These are phyloP conservation scores for Camelina neglecta DNA, from an alignment of 345 rosid genomes.

Conservation along the genomic window DNA sequence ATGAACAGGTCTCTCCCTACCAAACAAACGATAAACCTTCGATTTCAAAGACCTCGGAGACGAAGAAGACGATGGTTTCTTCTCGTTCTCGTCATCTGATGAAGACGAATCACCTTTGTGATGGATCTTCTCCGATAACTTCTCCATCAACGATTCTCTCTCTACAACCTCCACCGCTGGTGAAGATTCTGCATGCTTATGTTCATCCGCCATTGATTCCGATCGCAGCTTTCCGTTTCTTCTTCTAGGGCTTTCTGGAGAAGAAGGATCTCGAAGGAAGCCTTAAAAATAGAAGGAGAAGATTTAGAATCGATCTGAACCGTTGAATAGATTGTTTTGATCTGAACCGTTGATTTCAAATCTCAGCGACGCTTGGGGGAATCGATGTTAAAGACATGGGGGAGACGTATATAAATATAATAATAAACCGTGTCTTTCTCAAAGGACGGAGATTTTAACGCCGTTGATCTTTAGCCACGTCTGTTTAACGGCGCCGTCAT, in stretches of 20 bases:
- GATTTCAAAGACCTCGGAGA: constrained; percentile 38
- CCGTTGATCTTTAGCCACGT: not conserved
- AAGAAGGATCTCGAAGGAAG: constrained; percentile 43
- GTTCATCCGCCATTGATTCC: constrained; percentile 45
- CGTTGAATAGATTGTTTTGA: constrained; percentile 23
- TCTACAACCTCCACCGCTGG: constrained; percentile 37
- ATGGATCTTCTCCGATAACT: constrained; percentile 48
- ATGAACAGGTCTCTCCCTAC: constrained; percentile 58
- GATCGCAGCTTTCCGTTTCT: constrained; percentile 27
- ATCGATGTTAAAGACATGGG: not conserved
- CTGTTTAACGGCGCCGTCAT: constrained; percentile 27
- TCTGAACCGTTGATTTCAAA: constrained; percentile 31
- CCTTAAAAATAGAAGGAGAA: constrained; percentile 1
- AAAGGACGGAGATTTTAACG: constrained; percentile 23
- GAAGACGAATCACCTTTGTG: constrained; percentile 50
- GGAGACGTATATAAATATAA: not conserved
- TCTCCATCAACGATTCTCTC: constrained; percentile 47
- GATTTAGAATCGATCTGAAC: constrained; percentile 17
- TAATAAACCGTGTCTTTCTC: not conserved
- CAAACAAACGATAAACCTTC: constrained; percentile 70
- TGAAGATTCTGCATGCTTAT: constrained; percentile 36
- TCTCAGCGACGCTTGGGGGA: constrained; percentile 13
- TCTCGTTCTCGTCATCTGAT: constrained; percentile 43
- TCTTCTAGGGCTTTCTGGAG: constrained; percentile 1
- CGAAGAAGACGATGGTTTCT: constrained; percentile 4